These are phyloP conservation scores for Gregarina niphandrodes DNA, from an alignment of 169 alveolate genomes.

Conservation along the genomic window DNA sequence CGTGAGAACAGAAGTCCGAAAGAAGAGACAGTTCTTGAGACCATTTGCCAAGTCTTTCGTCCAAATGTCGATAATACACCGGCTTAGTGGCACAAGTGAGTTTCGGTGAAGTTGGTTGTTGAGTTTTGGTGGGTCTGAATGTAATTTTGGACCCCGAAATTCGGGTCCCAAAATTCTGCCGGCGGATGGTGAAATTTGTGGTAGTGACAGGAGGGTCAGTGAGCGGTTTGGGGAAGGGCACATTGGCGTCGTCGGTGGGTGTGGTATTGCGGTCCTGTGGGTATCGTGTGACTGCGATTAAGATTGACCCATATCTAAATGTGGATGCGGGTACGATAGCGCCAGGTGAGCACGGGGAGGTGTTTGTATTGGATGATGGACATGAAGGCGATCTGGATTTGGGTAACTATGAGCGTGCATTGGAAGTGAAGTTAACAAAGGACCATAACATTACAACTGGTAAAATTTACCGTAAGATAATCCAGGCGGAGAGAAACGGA, in stretches of 20 bases:
- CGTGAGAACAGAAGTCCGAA: too few relatives aligned
- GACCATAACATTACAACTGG: slow-evolving; percentile 78
- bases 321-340: slow-evolving; percentile 60
- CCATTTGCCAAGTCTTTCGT: too few relatives aligned
- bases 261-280: slow-evolving; percentile 58
- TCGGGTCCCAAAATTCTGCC: too few relatives aligned
- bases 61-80: too few relatives aligned
- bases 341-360: slow-evolving; percentile 92
- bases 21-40: too few relatives aligned
- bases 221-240: slow-evolving; percentile 85
- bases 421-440: slow-evolving; percentile 48
- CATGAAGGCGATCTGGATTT: slow-evolving; percentile 89
- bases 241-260: slow-evolving; percentile 70
- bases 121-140: too few relatives aligned
- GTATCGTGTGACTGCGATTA: slow-evolving; percentile 63
- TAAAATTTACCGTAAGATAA: slow-evolving; percentile 62
- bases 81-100: too few relatives aligned
- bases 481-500: slow-evolving; percentile 70
- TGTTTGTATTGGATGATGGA: slow-evolving; percentile 75
- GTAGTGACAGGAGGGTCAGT: slow-evolving; percentile 79
- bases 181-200: slow-evolving; percentile 46
- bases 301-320: slow-evolving; percentile 80
- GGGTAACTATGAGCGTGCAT: slow-evolving; percentile 89
- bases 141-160: too few relatives aligned
- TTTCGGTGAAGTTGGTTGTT: too few relatives aligned